These are phyloP conservation scores for Lyophyllum decastes DNA, from an alignment of 768 basidiomycete species.

Conservation along the genomic window DNA sequence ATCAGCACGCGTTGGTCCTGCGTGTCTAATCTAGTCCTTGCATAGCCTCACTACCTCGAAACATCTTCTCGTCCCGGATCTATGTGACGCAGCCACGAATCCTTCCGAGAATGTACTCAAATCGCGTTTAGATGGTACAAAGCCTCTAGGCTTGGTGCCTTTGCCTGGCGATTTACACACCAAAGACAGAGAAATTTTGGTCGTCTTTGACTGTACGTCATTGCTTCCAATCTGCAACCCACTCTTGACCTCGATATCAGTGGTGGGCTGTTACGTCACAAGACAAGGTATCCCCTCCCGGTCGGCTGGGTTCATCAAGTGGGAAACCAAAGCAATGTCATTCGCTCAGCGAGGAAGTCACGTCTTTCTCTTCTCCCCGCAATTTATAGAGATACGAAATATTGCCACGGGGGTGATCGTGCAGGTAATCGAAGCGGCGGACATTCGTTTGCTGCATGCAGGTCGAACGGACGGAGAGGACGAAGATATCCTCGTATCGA, in stretches of 20 bases:
- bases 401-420: constrained; percentile 64
- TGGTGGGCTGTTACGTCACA: constrained; percentile 75
- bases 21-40: neutral
- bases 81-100: constrained; percentile 40
- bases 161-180: constrained; percentile 32
- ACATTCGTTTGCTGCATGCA: constrained; percentile 66
- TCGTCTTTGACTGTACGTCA: constrained; percentile 72
- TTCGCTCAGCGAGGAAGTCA: constrained; percentile 64
- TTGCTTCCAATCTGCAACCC: neutral
- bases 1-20: neutral
- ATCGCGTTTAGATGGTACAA: constrained; percentile 53
- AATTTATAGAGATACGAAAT: constrained; percentile 77
- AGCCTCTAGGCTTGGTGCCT: constrained; percentile 68
- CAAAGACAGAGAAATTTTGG: constrained; percentile 50
- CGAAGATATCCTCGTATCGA: constrained; percentile 60
- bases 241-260: constrained; percentile 34
- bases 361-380: constrained; percentile 70
- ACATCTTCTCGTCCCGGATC: constrained; percentile 60
- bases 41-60: constrained; percentile 41
- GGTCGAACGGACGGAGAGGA: constrained; percentile 36
- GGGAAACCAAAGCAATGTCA: constrained; percentile 71
- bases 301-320: constrained; percentile 64
- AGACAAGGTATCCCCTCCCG: constrained; percentile 68
- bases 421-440: constrained; percentile 79
- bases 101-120: constrained; percentile 54